Percentiles rank a stretch among this genome's conserved stretches.
Conservation (phyloP, 495 filamentous ascomycete genomes). For the Annulohypoxylon bovei region DNA sequence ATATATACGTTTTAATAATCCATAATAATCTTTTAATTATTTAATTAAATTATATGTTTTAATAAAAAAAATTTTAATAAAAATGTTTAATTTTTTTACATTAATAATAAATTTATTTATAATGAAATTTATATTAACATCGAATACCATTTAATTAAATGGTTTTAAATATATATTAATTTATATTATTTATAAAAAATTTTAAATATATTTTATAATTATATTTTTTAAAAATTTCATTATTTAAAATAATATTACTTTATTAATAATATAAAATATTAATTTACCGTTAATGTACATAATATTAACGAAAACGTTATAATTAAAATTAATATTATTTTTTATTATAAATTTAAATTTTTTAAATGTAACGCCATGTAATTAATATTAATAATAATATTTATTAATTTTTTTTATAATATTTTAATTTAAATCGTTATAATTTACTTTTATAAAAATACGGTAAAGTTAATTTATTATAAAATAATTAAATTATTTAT, state of each 20-base stretch:
- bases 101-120: background rate
- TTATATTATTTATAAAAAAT: background rate
- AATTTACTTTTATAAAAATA: too few species aligned
- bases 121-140: background rate
- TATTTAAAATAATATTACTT: background rate
- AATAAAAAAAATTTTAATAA: too few species aligned
- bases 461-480: too few species aligned
- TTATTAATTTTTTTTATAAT: background rate
- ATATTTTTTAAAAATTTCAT: background rate
- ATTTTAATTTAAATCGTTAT: background rate
- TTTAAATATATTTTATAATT: background rate
- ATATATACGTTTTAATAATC: too few species aligned
- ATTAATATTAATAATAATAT: background rate
- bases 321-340: background rate
- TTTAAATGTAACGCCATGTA: background rate
- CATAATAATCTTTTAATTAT: too few species aligned
- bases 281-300: too few species aligned
- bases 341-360: background rate
- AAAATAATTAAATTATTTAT: too few species aligned
- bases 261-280: background rate
- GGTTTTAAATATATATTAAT: background rate
- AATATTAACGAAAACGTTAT: background rate
- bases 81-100: background rate
- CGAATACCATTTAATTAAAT: background rate
- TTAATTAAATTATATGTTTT: too few species aligned